These are phyloP conservation scores for Aureobasidium sp. DNA, from an alignment of 2,329 filamentous ascomycete species.

Conservation along the genomic window DNA sequence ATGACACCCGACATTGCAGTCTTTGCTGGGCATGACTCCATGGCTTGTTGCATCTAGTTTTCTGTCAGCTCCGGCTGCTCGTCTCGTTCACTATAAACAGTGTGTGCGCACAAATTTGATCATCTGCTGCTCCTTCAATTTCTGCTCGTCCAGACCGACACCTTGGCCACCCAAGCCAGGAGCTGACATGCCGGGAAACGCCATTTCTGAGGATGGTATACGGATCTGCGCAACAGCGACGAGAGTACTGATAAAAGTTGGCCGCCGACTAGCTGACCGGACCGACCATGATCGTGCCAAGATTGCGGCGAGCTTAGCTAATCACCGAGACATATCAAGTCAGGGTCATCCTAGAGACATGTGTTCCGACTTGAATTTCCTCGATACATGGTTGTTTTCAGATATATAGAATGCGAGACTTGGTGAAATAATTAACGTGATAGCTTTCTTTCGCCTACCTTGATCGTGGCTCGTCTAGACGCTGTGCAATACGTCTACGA, in stretches of 20 bases:
- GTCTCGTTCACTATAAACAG: not conserved
- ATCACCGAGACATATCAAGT: not conserved
- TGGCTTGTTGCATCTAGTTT: slow-evolving; percentile 63
- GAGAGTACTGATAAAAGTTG: not conserved
- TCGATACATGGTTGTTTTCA: not conserved
- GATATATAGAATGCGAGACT: not conserved
- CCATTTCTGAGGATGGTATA: not conserved
- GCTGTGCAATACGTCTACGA: not conserved
- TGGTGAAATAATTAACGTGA: not conserved
- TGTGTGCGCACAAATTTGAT: slow-evolving; percentile 33
- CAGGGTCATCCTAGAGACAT: not conserved
- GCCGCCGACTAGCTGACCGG: not conserved
- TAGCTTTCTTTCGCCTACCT: too few relatives aligned
- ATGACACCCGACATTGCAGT: slow-evolving; percentile 82
- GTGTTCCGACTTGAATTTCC: not conserved
- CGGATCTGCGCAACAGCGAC: not conserved
- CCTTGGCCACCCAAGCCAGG: slow-evolving; percentile 12
- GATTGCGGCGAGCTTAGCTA: slow-evolving; percentile 8
- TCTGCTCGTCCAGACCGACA: slow-evolving; percentile 21
- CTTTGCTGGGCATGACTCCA: slow-evolving; percentile 91
- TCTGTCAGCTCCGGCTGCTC: not conserved
- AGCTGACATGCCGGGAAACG: slow-evolving; percentile 12
- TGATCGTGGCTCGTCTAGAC: not conserved
- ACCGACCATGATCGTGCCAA: not conserved
- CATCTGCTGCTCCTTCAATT: slow-evolving; percentile 38